Base-by-base conservation (phyloP, 768 basidiomycete species). In the Hemileccinum rubropunctum region DNA sequence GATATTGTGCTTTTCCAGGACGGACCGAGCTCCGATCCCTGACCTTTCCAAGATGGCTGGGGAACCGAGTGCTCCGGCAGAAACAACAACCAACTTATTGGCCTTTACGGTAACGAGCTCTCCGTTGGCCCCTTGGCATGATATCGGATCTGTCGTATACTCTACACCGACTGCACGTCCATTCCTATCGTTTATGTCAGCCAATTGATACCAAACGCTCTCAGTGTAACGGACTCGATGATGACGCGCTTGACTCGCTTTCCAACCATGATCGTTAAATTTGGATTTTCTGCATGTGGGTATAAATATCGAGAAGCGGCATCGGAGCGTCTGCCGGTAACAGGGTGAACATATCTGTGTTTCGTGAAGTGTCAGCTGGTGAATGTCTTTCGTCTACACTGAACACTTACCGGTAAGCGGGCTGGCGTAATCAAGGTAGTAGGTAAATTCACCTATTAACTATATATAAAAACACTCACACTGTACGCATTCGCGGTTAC, bases 1-100 rank as follows among this genome's bases (percentile, higher is more conserved):
- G 36, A 91, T 72, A 3, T 70, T 73, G 44, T 76, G 63, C 41
- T 67, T 69, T 39, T 75, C 58, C 27, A 91, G 69, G 8, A 84
- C 54, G 0, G 66, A 60, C 3, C 61, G 56, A 1, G 77, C 73
- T 3, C 90, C 90, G 47, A 94, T 84, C 6, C 90, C 87, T 0
- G 84, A 86, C 28, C 80, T 70, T 53, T 83, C 81, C 11, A 84
- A 65, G 18, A 84, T 79, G 1, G 76, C 62, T 1, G 81, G 77
- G 0, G 81, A 79, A 2, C 82, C 81, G 48, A 84, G 78, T 0
- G 80, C 70, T 0, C 81, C 82, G 4, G 73, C 73, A 2, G 77
- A 75, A 14, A 83, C 35, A 15, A 83, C 73, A 0, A 83, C 74
- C 2, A 81, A 63, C 4, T 67, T 66, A 6, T 54, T 57, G 3